A percentile compares a stretch with the other conserved stretches of the same genome.
Evolutionary conservation across 2,329 filamentous ascomycete species (phyloP).

Genomic region (Venturia effusa): DNA sequence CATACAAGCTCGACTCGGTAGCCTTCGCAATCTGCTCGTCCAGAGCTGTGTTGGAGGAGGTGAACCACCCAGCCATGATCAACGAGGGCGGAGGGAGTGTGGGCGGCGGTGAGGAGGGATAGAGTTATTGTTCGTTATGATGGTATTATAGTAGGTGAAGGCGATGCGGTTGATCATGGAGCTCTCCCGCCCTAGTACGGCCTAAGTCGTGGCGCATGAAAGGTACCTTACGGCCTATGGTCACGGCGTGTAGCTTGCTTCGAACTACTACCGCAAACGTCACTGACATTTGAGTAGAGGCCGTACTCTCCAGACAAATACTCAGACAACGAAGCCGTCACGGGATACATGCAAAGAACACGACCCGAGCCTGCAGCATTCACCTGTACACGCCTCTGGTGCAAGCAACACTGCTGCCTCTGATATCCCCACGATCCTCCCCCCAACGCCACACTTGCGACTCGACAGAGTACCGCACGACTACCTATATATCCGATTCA

Average conservation of each 20-base stretch:
- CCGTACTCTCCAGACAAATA: not conserved
- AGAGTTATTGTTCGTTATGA: not conserved
- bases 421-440: not conserved
- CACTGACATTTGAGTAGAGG: not conserved
- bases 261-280: conserved; percentile 1
- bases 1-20: conserved; percentile 85
- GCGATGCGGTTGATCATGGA: not conserved
- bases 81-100: not conserved
- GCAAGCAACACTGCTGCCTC: not conserved
- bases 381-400: not conserved
- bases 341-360: not conserved
- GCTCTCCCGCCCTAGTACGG: not conserved
- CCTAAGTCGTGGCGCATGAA: not conserved
- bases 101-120: not conserved
- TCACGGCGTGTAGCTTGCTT: not conserved
- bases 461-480: not conserved
- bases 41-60: conserved; percentile 76
- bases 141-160: not conserved
- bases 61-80: conserved; percentile 91
- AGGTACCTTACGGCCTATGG: not conserved
- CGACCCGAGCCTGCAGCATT: not conserved
- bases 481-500: not conserved
- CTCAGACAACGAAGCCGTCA: not conserved
- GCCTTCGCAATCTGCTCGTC: conserved; percentile 96
- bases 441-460: not conserved